Base-by-base conservation (phyloP, 2,329 filamentous ascomycete species). In the Cladorrhinum sp. region DNA sequence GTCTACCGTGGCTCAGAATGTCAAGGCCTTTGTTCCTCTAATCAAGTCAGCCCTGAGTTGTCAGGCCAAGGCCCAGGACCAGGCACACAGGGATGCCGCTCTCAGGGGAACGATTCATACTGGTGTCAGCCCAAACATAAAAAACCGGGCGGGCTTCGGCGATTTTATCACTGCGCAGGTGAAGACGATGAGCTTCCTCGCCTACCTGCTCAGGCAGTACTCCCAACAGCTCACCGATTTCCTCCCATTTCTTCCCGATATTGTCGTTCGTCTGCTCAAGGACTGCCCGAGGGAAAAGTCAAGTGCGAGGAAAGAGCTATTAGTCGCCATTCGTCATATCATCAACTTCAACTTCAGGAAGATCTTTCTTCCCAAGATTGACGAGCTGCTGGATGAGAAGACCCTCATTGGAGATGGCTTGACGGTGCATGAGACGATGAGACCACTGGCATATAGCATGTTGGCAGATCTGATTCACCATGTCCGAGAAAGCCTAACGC, bases 341-440 rank as follows among this genome's bases (percentile, higher is more conserved):
- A 97, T 99, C 75, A 99, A 98, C 76, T 98, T 98, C 77, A 98
- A 98, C 72, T 98, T 97, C 69, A 83, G 95, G 59, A 93, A 92
- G 71, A 96, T 98, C 57, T 99, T 99, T 71, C 78, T 98, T 24
- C 87, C 87, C 38, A 96, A 96, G 74, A 97, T 99, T 66, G 92
- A 98, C 67, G 92, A 97, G 72, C 81, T 99, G 36, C 79, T 99
- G 50, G 95, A 99, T 66, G 93, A 98, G 77, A 85, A 91, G 68
- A 98, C 93, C 0, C 77, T 99, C 59, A 96, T 98, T 58, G 96
- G 95, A 10, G 95, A 99, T 76, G 95, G 95, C 0, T 78, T 99
- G 57, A 99, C 95, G 0, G 95, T 98, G 0, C 96, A 98, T 71
- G 93, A 99, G 76, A 96, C 92, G 0, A 95, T 98, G 87, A 82